Base-by-base conservation (phyloP, 1,284 basidiomycete genomes). In the Ganoderma boninense region DNA sequence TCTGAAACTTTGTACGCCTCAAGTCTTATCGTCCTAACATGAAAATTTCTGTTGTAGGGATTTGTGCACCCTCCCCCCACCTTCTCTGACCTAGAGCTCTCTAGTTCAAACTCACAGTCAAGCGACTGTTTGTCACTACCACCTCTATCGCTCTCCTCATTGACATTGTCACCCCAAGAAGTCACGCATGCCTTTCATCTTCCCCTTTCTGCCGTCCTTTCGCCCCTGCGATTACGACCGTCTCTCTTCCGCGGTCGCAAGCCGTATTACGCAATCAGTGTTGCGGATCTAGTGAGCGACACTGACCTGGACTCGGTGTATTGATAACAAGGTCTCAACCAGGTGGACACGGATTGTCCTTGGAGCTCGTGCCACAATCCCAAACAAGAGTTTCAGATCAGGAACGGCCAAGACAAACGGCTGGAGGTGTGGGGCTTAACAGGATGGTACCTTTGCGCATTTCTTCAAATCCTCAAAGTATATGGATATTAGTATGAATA, bases 361-460 rank as follows among this genome's bases (percentile, higher is more conserved):
- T 76, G 75, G 77, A 69, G 65, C 11, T 76, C 74, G 77, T 69
- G 65, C 11, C 76, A 73, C 64, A 76, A 80, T 68, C 71, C 75
- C 44, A 71, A 76, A 46, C 77, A 77, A 64, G 78, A 78, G 66
- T 84, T 84, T 65, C 85, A 87, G 70, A 81, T 86, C 44, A 86
- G 86, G 16, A 79, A 80, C 23, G 85, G 83, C 23, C 77, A 78
- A 63, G 80, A 81, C 57, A 85, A 84, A 18, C 80, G 81, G 68
- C 78, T 94, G 16, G 91, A 94, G 76, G 87, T 94, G 26, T 95
- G 93, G 92, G 93, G 93, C 0, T 81, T 95, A 76, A 94, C 93
- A 38, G 93, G 92, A 40, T 95, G 93, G 92, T 95, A 94, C 81
- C 82, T 94, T 62, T 87, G 85, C 62, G 75, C 88, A 60, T 80